These are phyloP conservation scores for Dendrobium huoshanense DNA, from an alignment of 106 monocot genomes.

Conservation along the genomic window DNA sequence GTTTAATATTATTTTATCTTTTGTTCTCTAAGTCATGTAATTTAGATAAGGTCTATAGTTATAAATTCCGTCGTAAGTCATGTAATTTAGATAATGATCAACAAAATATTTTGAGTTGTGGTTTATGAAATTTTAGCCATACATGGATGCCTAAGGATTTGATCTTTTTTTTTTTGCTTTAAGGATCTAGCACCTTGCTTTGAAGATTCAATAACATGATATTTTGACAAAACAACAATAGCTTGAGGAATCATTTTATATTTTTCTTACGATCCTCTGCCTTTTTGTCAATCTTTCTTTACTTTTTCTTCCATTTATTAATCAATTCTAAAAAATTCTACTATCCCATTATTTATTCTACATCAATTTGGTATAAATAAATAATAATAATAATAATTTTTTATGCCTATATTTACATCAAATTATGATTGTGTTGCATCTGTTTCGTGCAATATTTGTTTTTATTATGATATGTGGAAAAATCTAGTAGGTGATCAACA, in stretches of 20 bases:
- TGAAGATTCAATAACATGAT: background rate
- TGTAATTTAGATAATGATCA: too few species aligned
- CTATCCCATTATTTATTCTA: background rate
- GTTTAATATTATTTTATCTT: too few species aligned
- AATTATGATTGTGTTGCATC: background rate
- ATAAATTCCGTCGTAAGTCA: too few species aligned
- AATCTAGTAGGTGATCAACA: too few species aligned
- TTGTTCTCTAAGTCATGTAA: too few species aligned
- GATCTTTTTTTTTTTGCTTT: background rate
- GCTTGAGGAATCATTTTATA: background rate
- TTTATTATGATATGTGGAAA: background rate
- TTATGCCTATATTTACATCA: background rate
- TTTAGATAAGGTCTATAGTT: too few species aligned
- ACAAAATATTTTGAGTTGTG: too few species aligned
- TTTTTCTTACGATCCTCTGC: background rate
- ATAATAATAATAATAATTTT: background rate
- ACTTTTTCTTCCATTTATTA: background rate
- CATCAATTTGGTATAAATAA: background rate
- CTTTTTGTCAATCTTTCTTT: background rate
- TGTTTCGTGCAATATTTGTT: background rate
- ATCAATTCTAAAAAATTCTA: background rate
- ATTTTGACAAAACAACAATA: background rate
- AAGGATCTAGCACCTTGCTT: background rate
- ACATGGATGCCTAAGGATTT: too few species aligned
- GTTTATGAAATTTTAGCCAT: too few species aligned